Evolutionary conservation across 2,329 filamentous ascomycete species (phyloP).

Genomic region (Leptodontidium sp.): DNA sequence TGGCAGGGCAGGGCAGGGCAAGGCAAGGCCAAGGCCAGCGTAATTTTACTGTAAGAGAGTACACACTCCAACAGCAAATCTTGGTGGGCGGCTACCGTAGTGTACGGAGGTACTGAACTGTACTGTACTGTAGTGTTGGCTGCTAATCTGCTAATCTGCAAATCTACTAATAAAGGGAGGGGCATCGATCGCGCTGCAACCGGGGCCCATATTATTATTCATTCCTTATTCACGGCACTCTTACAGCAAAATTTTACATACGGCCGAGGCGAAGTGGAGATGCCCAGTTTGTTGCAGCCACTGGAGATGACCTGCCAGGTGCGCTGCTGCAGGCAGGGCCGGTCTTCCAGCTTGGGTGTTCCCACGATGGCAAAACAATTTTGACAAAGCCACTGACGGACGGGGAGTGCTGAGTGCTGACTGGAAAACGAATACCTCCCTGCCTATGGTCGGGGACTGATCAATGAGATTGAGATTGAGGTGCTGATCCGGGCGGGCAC

Average conservation of each 20-base stretch:
- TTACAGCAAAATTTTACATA: background rate
- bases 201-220: background rate
- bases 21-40: background rate
- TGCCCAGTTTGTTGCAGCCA: background rate
- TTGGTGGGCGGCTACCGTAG: conserved; percentile 1
- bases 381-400: conserved; percentile 2
- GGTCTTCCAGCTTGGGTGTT: background rate
- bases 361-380: conserved; percentile 3
- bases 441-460: too few species aligned
- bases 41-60: too few species aligned
- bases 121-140: background rate
- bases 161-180: background rate
- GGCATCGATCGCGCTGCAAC: background rate
- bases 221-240: too few species aligned
- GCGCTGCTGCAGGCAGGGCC: background rate
- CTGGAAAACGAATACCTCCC: background rate
- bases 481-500: conserved; percentile 13
- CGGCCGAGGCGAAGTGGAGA: background rate
- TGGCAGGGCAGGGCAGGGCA: background rate
- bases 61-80: too few species aligned
- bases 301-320: background rate
- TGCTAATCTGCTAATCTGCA: background rate
- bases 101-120: background rate
- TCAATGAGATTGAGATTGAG: background rate
- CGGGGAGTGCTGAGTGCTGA: background rate